A percentile compares a stretch with the other conserved stretches of the same genome.
Conservation (phyloP, 2,329 filamentous ascomycete species). For the Fusarium sacchari region DNA sequence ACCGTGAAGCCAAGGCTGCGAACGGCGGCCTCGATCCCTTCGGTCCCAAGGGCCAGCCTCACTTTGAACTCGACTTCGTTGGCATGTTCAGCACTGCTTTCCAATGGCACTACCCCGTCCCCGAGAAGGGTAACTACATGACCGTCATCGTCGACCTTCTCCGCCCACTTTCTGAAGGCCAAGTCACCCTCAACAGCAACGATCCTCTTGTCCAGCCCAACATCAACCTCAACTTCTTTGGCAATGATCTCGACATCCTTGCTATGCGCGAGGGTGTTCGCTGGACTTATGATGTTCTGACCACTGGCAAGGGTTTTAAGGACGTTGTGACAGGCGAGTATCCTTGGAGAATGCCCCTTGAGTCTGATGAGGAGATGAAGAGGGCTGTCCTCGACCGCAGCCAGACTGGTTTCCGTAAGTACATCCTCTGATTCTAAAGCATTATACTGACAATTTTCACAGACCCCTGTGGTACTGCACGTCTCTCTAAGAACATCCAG, state of each 20-base stretch:
- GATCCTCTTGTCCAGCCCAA: slow-evolving; percentile 67
- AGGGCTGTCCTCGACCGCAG: slow-evolving; percentile 65
- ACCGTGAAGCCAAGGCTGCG: slow-evolving; percentile 53
- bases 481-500: slow-evolving; percentile 60
- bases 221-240: slow-evolving; percentile 70
- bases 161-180: slow-evolving; percentile 57
- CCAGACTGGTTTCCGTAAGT: slow-evolving; percentile 64
- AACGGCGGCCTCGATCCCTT: slow-evolving; percentile 63
- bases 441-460: no score
- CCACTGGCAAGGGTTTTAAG: slow-evolving; percentile 65
- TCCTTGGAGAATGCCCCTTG: slow-evolving; percentile 68
- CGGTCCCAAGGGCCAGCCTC: slow-evolving; percentile 65
- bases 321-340: slow-evolving; percentile 64
- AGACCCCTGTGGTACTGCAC: slow-evolving; percentile 64
- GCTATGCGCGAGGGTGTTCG: slow-evolving; percentile 68
- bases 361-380: slow-evolving; percentile 66
- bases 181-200: slow-evolving; percentile 64
- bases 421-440: no score
- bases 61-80: slow-evolving; percentile 72
- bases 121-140: slow-evolving; percentile 58
- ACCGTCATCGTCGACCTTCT: slow-evolving; percentile 65
- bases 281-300: slow-evolving; percentile 66
- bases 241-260: slow-evolving; percentile 64
- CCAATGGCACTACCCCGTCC: slow-evolving; percentile 58
- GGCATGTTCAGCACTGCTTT: slow-evolving; percentile 63